Conservation (phyloP, 2,329 filamentous ascomycete genomes). For the Cadophora sp. region DNA sequence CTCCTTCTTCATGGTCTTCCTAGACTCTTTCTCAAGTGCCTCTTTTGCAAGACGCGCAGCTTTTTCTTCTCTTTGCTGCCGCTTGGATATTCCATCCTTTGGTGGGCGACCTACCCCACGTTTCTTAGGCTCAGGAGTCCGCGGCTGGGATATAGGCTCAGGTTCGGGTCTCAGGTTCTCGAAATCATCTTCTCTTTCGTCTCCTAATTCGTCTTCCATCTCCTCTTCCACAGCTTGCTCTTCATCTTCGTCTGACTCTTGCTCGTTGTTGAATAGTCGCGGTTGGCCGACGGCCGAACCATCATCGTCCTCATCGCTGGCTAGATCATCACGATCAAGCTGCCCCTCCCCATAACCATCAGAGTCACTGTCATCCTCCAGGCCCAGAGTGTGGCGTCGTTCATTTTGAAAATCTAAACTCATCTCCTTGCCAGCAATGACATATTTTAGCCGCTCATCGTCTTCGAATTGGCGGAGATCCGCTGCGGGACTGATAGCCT, state of each 20-base stretch:
- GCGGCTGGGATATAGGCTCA: conserved; percentile 12
- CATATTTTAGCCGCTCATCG: neutral
- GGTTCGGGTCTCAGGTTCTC: conserved; percentile 21
- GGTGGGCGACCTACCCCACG: conserved; percentile 82
- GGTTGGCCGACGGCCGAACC: conserved; percentile 29
- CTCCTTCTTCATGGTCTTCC: conserved; percentile 48
- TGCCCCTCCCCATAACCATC: conserved; percentile 35
- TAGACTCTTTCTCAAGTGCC: conserved; percentile 41
- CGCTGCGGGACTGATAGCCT: conserved; percentile 42
- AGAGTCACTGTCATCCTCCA: conserved; percentile 31
- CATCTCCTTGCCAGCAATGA: conserved; percentile 65
- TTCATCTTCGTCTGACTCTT: conserved; percentile 36
- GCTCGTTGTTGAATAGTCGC: conserved; percentile 27
- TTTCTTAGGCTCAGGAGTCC: conserved; percentile 36
- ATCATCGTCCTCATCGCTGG: conserved; percentile 25
- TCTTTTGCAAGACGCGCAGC: conserved; percentile 59
- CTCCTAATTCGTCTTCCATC: conserved; percentile 26
- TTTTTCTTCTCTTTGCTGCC: conserved; percentile 60
- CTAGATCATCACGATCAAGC: conserved; percentile 34
- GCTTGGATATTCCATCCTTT: conserved; percentile 83
- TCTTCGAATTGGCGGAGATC: conserved; percentile 35
- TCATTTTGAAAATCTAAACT: conserved; percentile 75
- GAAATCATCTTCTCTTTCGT: conserved; percentile 36
- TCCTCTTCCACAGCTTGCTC: conserved; percentile 42
- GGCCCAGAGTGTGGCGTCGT: conserved; percentile 58